phyloP scores from a whole-genome alignment of 2,329 filamentous ascomycete genomes.

The Phaeomoniella chlamydospora region DNA sequence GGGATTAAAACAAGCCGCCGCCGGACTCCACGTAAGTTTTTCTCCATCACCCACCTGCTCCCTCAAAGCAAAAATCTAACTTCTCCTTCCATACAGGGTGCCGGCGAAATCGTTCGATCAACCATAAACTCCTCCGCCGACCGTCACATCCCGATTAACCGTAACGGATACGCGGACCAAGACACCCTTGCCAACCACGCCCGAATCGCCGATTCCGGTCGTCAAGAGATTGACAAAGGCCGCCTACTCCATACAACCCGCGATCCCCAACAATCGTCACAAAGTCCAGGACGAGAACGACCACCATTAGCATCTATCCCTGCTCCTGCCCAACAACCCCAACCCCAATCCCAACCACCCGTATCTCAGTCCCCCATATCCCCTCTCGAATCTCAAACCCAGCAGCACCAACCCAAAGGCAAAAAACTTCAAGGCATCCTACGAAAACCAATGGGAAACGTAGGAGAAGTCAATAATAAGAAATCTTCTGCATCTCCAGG shows the following conservation, averaged over 20 bases:
- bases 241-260: background rate
- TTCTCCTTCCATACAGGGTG: background rate
- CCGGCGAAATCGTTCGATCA: background rate
- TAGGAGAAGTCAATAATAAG: background rate
- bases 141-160: background rate
- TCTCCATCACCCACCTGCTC: background rate
- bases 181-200: background rate
- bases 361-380: no score
- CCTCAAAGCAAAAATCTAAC: background rate
- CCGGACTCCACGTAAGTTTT: constrained; percentile 1
- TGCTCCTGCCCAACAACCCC: background rate
- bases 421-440: background rate
- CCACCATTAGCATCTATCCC: background rate
- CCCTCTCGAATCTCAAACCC: background rate
- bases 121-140: background rate
- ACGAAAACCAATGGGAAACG: background rate
- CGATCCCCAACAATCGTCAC: background rate
- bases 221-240: background rate
- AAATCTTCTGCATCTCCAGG: background rate
- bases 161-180: background rate
- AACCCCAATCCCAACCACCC: background rate
- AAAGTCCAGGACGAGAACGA: no score
- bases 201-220: background rate
- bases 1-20: constrained; percentile 1
- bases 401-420: no score